Evolutionary conservation across 2,329 filamentous ascomycete genomes (phyloP).

Genomic region (Chaetomiaceae sp.): DNA sequence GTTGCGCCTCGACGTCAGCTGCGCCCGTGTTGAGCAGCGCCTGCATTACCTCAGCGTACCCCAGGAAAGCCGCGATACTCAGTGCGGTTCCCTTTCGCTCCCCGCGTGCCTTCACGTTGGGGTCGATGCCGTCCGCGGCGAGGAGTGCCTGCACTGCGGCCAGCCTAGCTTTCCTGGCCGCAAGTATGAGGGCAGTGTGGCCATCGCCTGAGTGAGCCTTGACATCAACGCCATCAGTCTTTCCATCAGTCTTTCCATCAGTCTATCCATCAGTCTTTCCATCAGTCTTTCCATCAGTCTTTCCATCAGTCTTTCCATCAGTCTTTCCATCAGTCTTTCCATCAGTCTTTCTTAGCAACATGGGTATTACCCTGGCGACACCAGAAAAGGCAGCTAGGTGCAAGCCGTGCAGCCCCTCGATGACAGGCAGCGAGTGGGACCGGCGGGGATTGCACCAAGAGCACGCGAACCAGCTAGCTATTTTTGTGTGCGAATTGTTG

Average conservation of each 20-base stretch:
- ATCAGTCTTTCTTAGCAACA: no score
- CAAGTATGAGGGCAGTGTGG: not conserved
- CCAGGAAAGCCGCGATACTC: not conserved
- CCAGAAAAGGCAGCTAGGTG: not conserved
- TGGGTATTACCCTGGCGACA: not conserved
- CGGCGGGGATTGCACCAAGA: no score
- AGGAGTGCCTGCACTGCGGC: not conserved
- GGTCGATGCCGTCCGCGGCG: not conserved
- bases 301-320: no score
- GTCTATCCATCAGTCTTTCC: no score
- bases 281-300: no score
- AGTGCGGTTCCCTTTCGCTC: not conserved
- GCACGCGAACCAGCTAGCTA: not conserved
- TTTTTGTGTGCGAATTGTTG: not conserved
- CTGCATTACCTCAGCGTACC: not conserved
- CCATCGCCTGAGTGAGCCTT: not conserved
- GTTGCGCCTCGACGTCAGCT: not conserved
- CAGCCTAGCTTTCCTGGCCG: not conserved
- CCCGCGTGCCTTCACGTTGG: not conserved
- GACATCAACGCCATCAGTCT: not conserved
- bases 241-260: no score
- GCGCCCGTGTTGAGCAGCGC: not conserved
- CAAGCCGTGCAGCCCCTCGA: not conserved
- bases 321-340: no score
- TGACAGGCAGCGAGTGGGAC: no score